Conservation (phyloP, 2,329 filamentous ascomycete genomes). For the Trichoderma semiorbis region DNA sequence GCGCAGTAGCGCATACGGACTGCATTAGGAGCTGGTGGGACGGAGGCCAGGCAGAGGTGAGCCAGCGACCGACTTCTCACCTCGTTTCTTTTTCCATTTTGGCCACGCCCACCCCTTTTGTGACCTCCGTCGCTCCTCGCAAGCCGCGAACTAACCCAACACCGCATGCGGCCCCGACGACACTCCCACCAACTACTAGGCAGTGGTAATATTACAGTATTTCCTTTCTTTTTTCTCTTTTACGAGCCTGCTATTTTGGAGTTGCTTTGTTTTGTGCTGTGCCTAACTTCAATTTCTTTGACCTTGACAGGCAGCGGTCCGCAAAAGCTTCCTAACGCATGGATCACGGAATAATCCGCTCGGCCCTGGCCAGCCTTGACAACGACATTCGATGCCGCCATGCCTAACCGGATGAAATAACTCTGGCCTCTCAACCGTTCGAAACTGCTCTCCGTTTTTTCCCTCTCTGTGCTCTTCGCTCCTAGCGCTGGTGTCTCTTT, state of each 20-base stretch:
- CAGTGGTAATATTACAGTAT: background rate
- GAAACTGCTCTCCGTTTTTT: conserved; percentile 1
- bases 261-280: background rate
- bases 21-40: conserved; percentile 2
- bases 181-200: background rate
- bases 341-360: background rate
- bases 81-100: conserved; percentile 8
- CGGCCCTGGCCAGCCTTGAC: background rate
- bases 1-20: background rate
- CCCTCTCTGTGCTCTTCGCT: background rate
- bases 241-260: background rate
- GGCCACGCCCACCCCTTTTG: background rate
- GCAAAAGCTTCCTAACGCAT: background rate
- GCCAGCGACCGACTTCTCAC: conserved; percentile 6
- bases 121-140: background rate
- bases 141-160: background rate
- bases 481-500: background rate
- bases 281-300: background rate
- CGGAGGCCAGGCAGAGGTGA: background rate
- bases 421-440: background rate
- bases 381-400: background rate
- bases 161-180: background rate
- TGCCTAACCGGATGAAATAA: background rate
- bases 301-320: background rate
- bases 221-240: background rate